These are phyloP conservation scores for Nemania diffusa DNA, from an alignment of 2,329 filamentous ascomycete species.

Conservation along the genomic window DNA sequence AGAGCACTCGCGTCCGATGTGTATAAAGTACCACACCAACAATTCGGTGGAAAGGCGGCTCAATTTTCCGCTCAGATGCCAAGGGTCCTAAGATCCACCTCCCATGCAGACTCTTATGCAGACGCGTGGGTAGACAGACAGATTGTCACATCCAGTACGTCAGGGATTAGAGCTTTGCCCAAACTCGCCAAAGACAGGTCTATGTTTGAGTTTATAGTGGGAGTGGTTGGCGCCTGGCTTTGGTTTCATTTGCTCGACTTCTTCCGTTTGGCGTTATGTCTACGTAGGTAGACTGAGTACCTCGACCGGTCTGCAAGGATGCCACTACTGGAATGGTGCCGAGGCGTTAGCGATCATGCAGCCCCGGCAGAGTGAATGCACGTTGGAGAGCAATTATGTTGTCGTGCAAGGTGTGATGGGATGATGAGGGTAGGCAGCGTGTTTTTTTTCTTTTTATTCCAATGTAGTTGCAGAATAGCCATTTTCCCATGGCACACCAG, in stretches of 20 bases:
- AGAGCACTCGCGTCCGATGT: slow-evolving; percentile 21
- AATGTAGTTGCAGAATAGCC: slow-evolving; percentile 14
- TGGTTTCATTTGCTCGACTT: slow-evolving; percentile 27
- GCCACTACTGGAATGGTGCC: slow-evolving; percentile 14
- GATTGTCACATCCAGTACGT: slow-evolving; percentile 4
- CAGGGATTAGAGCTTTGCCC: slow-evolving; percentile 10
- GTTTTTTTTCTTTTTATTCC: slow-evolving; percentile 9
- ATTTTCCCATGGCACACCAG: slow-evolving; percentile 9
- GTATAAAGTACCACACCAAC: slow-evolving; percentile 24
- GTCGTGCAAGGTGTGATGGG: slow-evolving; percentile 14
- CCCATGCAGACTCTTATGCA: slow-evolving; percentile 11
- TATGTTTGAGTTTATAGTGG: neutral
- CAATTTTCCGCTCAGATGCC: slow-evolving; percentile 28
- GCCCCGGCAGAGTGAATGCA: slow-evolving; percentile 28
- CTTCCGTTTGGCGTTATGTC: slow-evolving; percentile 29
- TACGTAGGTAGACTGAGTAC: slow-evolving; percentile 19
- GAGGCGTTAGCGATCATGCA: slow-evolving; percentile 34
- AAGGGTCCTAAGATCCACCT: slow-evolving; percentile 10
- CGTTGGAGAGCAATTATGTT: slow-evolving; percentile 16
- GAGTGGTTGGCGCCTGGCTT: slow-evolving; percentile 7
- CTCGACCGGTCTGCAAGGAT: slow-evolving; percentile 37
- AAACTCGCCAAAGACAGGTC: slow-evolving; percentile 4
- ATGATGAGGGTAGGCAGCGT: slow-evolving; percentile 14
- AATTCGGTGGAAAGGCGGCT: slow-evolving; percentile 34
- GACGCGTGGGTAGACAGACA: slow-evolving; percentile 15